phyloP scores from a whole-genome alignment of 1,139 yeast genomes.

The Petasospora rhodanensis region DNA sequence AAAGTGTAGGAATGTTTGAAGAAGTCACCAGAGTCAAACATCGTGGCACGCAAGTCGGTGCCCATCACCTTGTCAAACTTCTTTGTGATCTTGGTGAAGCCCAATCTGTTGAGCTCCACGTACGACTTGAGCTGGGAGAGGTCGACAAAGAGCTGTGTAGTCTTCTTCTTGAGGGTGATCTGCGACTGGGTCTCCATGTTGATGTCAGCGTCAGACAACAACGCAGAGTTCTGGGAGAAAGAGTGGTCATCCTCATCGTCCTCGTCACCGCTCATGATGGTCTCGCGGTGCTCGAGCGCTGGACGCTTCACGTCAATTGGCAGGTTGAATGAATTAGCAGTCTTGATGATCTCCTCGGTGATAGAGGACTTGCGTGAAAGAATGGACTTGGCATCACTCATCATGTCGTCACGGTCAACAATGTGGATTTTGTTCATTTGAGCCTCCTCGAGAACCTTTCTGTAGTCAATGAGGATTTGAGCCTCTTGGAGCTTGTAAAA shows the following conservation, averaged over 20 bases:
- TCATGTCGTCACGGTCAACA: constrained; percentile 7
- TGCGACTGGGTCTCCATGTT: constrained; percentile 33
- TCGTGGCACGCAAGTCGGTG: constrained; percentile 42
- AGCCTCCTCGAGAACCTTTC: constrained; percentile 46
- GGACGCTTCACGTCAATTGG: constrained; percentile 14
- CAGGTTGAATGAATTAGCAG: constrained; percentile 18
- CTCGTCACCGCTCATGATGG: constrained; percentile 28
- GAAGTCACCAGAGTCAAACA: constrained; percentile 39
- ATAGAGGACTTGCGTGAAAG: constrained; percentile 21
- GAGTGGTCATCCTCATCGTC: constrained; percentile 28
- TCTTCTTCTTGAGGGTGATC: constrained; percentile 51
- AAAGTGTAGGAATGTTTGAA: constrained; percentile 45
- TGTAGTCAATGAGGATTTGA: constrained; percentile 43
- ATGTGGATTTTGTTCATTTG: constrained; percentile 26
- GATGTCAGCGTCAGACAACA: constrained; percentile 32
- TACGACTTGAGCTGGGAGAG: constrained; percentile 62
- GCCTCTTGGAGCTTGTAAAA: constrained; percentile 53
- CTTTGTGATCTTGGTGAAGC: constrained; percentile 63
- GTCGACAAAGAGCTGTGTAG: constrained; percentile 54
- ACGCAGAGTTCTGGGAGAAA: constrained; percentile 30
- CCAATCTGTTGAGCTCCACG: constrained; percentile 63
- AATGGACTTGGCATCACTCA: constrained; percentile 17
- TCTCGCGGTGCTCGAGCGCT: too few species aligned
- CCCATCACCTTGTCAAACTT: constrained; percentile 64
- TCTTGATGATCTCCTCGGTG: constrained; percentile 17